Evolutionary conservation across 2,329 filamentous ascomycete species (phyloP).

Genomic region (Penicillium sp.): DNA sequence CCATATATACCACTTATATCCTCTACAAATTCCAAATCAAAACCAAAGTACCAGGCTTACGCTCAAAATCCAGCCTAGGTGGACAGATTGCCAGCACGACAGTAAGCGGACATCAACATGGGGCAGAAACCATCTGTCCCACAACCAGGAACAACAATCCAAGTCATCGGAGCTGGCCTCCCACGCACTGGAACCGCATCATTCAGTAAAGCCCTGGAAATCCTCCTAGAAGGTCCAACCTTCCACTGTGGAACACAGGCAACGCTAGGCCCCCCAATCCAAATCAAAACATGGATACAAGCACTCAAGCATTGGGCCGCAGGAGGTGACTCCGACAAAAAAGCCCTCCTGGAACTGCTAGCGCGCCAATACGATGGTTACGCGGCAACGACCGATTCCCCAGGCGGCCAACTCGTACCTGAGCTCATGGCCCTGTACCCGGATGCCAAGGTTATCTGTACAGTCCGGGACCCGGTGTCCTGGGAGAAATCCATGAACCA

Average conservation of each 20-base stretch:
- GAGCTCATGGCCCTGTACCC: conserved; percentile 53
- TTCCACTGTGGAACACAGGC: conserved; percentile 52
- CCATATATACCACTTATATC: background rate
- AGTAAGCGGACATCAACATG: conserved; percentile 12
- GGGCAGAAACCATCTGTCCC: conserved; percentile 21
- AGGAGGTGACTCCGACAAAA: background rate
- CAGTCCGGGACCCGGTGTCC: conserved; percentile 23
- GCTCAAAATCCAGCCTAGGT: background rate
- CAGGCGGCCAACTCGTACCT: conserved; percentile 43
- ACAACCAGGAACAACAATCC: conserved; percentile 16
- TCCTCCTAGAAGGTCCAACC: conserved; percentile 50
- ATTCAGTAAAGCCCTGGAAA: conserved; percentile 50
- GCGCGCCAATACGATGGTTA: conserved; percentile 39
- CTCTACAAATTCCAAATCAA: background rate
- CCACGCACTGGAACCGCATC: conserved; percentile 54
- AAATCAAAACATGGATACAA: conserved; percentile 26
- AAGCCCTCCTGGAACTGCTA: conserved; percentile 13
- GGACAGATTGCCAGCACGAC: background rate
- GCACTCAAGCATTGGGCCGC: conserved; percentile 18
- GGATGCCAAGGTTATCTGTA: conserved; percentile 50
- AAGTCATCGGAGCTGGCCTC: conserved; percentile 31
- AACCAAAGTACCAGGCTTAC: background rate
- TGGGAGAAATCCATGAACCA: conserved; percentile 28
- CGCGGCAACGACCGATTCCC: conserved; percentile 49
- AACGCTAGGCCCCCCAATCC: conserved; percentile 18